These are phyloP conservation scores for Hypomontagnella monticulosa DNA, from an alignment of 495 filamentous ascomycete genomes.

Conservation along the genomic window DNA sequence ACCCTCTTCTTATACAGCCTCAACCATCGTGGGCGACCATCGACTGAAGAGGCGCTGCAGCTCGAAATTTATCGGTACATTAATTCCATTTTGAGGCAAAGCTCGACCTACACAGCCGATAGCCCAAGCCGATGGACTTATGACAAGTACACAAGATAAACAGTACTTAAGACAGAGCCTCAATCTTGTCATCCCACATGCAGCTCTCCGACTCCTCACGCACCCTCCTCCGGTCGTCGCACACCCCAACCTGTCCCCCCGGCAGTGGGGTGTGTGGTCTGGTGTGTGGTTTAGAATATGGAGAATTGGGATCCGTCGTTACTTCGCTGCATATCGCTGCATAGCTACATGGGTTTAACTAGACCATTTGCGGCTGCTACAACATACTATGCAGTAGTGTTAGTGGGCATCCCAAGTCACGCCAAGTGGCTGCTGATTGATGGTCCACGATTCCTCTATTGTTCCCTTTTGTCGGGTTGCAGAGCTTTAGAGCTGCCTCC, in stretches of 20 bases:
- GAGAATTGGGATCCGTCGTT: conserved; percentile 31
- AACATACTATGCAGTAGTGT: conserved; percentile 37
- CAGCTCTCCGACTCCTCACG: conserved; percentile 26
- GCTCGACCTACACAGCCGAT: conserved; percentile 6
- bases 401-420: conserved; percentile 39
- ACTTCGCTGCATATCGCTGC: conserved; percentile 24
- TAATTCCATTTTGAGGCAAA: background rate
- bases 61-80: background rate
- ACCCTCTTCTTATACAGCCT: background rate
- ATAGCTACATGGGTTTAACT: conserved; percentile 30
- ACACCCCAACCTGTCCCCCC: conserved; percentile 16
- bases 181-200: conserved; percentile 43
- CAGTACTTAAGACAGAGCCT: conserved; percentile 43
- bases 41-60: background rate
- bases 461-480: conserved; percentile 43
- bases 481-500: conserved; percentile 39
- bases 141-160: conserved; percentile 29
- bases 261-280: conserved; percentile 26
- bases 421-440: conserved; percentile 43
- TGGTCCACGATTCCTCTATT: conserved; percentile 40
- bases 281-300: conserved; percentile 39
- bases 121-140: background rate
- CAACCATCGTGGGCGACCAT: conserved; percentile 1
- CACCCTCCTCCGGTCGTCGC: conserved; percentile 36
- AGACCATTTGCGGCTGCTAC: conserved; percentile 42